A percentile compares a stretch with the other conserved stretches of the same genome.
Conservation (phyloP, 345 rosid genomes). For the Excoecaria cochinchinensis region DNA sequence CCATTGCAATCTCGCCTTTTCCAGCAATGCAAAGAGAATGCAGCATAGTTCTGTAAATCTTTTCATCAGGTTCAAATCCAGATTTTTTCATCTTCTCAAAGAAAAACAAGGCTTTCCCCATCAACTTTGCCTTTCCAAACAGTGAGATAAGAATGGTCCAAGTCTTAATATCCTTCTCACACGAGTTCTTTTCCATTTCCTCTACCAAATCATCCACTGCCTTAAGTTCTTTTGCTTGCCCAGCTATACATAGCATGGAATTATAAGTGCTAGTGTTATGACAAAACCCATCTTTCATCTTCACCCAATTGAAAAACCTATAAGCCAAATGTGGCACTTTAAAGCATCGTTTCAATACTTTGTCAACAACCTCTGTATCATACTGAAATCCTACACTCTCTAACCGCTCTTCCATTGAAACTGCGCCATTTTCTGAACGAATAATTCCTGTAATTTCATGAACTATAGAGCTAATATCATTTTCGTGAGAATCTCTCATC, state of each 20-base stretch:
- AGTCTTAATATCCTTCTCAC: conserved; percentile 56
- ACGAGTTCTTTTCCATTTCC: conserved; percentile 60
- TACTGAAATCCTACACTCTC: conserved; percentile 41
- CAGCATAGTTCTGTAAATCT: conserved; percentile 46
- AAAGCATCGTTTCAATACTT: conserved; percentile 72
- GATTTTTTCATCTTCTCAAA: conserved; percentile 64
- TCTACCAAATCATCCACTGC: conserved; percentile 48
- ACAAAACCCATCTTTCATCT: conserved; percentile 45
- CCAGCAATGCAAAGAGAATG: conserved; percentile 52
- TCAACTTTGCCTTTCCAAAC: conserved; percentile 62
- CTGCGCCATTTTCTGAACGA: conserved; percentile 34
- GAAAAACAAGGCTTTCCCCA: conserved; percentile 53
- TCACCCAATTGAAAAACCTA: conserved; percentile 75
- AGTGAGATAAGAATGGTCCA: conserved; percentile 67
- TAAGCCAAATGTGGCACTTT: conserved; percentile 73
- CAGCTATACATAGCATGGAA: conserved; percentile 58
- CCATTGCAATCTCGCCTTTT: conserved; percentile 64
- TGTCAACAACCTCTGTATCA: conserved; percentile 61
- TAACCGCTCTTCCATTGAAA: conserved; percentile 65
- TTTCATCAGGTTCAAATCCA: conserved; percentile 54
- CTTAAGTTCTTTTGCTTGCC: conserved; percentile 52
- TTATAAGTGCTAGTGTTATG: conserved; percentile 52
- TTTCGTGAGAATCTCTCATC: conserved; percentile 16
- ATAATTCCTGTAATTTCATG: conserved; percentile 51
- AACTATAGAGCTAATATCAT: conserved; percentile 57